These are phyloP conservation scores for Alternaria angustiovoidea DNA, from an alignment of 2,329 filamentous ascomycete genomes.

Conservation along the genomic window DNA sequence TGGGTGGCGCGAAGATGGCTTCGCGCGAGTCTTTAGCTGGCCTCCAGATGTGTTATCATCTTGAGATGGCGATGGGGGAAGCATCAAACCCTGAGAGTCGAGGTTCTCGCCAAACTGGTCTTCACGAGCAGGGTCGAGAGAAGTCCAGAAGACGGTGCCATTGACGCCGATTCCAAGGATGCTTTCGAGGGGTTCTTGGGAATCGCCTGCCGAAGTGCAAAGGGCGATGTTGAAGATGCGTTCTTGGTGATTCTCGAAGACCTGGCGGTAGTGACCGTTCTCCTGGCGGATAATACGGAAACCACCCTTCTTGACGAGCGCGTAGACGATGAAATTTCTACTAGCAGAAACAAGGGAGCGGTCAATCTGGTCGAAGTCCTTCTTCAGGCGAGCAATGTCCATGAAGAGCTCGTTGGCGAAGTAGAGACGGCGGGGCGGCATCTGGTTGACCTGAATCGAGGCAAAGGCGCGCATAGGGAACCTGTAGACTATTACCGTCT, in stretches of 20 bases:
- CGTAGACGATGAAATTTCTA: slow-evolving; percentile 91
- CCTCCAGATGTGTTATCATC: slow-evolving; percentile 92
- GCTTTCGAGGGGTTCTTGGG: slow-evolving; percentile 63
- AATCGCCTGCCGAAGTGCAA: slow-evolving; percentile 69
- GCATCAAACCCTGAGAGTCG: slow-evolving; percentile 85
- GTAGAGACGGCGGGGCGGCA: slow-evolving; percentile 64
- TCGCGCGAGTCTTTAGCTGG: slow-evolving; percentile 93
- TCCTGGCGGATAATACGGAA: slow-evolving; percentile 94
- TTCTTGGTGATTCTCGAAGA: slow-evolving; percentile 90
- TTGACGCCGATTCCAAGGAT: slow-evolving; percentile 94
- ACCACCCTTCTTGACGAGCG: slow-evolving; percentile 90
- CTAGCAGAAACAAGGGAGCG: slow-evolving; percentile 90
- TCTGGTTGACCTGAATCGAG: slow-evolving; percentile 74
- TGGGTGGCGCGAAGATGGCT: slow-evolving; percentile 85
- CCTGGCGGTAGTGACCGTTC: slow-evolving; percentile 87
- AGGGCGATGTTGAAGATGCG: slow-evolving; percentile 94
- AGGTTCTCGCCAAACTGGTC: slow-evolving; percentile 77
- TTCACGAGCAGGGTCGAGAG: slow-evolving; percentile 59
- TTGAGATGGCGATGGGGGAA: slow-evolving; percentile 84
- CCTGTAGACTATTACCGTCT: slow-evolving; percentile 83
- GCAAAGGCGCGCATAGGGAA: slow-evolving; percentile 98
- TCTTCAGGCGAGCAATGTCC: slow-evolving; percentile 93
- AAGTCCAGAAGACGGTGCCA: slow-evolving; percentile 96
- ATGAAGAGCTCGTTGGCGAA: slow-evolving; percentile 84
- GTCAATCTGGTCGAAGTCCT: slow-evolving; percentile 97